Base-by-base conservation (phyloP, 768 basidiomycete species). In the Sporobolomyces pararoseus region DNA sequence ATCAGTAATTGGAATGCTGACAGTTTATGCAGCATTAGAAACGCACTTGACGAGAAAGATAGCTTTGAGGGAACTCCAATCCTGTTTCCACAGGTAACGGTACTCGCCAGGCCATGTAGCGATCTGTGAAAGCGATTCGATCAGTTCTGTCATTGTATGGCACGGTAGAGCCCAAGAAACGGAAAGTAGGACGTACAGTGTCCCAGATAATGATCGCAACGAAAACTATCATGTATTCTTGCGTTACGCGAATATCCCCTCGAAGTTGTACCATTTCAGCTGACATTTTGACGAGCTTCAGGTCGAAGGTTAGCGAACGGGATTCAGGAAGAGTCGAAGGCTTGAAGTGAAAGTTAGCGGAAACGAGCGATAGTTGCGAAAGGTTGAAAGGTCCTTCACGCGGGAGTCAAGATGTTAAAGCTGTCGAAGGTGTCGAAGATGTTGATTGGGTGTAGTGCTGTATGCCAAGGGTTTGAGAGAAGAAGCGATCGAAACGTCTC, bases 121-220 rank as follows among this genome's bases (percentile, higher is more conserved):
- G 37, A 58, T 42, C 55, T 58, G 49, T n/a, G n/a, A n/a, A n/a
- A n/a, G n/a, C n/a, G n/a, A n/a, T 46, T n/a, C 14, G 44, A n/a
- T n/a, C n/a, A n/a, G n/a, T n/a, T n/a, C n/a, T n/a, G n/a, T n/a
- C n/a, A n/a, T n/a, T n/a, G n/a, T 42, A 9, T 42, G 10, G 39
- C 17, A 17, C 9, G 39, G 39, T 9, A 42, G 39, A 9, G 55
- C 37, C 4, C 27, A 29, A 12, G n/a, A 42, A 39, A 25, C 6
- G 39, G 54, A 17, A 35, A 23, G 29, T 12, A 32, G 27, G 27
- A 58, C 55, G 12, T 37, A 58, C 55, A 7, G 55, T 58, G 55
- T 58, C 55, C 55, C 55, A 58, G n/a, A 58, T 42, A 37, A 58
- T 39, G 55, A 58, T 58, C 14, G 55, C 55, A n/a, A 58, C 55